Evolutionary conservation across 2,329 filamentous ascomycete species (phyloP).

Genomic region (Clonostachys chloroleuca): DNA sequence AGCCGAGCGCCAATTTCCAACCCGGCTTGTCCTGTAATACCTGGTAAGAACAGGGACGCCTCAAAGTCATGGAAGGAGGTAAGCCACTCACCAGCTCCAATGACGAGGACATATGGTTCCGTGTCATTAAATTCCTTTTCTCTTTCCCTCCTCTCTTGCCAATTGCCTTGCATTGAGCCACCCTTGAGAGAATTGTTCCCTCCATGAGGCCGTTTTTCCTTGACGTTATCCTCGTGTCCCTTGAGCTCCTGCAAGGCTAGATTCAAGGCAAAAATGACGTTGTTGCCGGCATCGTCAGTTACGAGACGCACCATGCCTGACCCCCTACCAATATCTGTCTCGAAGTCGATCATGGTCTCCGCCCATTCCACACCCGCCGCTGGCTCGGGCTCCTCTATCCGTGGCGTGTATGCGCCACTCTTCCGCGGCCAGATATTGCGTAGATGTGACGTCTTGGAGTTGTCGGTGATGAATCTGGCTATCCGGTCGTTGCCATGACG

Average conservation of each 20-base stretch:
- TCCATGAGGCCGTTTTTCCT: slow-evolving; percentile 4
- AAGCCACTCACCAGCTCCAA: slow-evolving; percentile 16
- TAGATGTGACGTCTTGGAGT: not conserved
- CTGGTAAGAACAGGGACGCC: not conserved
- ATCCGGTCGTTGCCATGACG: slow-evolving; percentile 9
- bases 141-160: slow-evolving; percentile 16
- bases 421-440: slow-evolving; percentile 1
- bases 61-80: too few species aligned
- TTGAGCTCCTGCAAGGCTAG: slow-evolving; percentile 15
- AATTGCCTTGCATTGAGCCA: slow-evolving; percentile 9
- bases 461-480: slow-evolving; percentile 2
- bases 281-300: slow-evolving; percentile 5
- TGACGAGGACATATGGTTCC: slow-evolving; percentile 30
- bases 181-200: slow-evolving; percentile 18
- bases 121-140: slow-evolving; percentile 13
- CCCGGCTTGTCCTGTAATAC: slow-evolving; percentile 30
- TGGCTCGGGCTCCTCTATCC: slow-evolving; percentile 1
- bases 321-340: slow-evolving; percentile 9
- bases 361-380: slow-evolving; percentile 2
- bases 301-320: slow-evolving; percentile 11
- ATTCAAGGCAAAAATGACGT: slow-evolving; percentile 16
- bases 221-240: slow-evolving; percentile 5
- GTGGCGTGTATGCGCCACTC: not conserved
- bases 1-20: slow-evolving; percentile 27
- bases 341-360: slow-evolving; percentile 2